Evolutionary conservation across 2,329 filamentous ascomycete species (phyloP).

Genomic region (Rosellinia necatrix): DNA sequence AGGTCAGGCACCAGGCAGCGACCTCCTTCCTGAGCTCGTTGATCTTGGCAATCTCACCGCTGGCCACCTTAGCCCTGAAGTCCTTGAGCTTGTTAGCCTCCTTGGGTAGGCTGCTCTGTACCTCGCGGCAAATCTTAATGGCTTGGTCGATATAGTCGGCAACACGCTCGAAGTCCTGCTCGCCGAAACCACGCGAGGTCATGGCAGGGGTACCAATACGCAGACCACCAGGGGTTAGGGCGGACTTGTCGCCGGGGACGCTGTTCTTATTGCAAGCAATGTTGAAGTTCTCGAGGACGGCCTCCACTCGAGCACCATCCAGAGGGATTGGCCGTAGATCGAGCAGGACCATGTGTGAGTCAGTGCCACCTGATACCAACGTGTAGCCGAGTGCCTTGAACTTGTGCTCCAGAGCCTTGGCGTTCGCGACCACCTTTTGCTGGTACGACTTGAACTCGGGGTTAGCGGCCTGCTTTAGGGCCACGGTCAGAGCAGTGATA

Average conservation of each 20-base stretch:
- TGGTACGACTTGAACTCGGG: slow-evolving; percentile 95
- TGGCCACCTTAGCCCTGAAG: slow-evolving; percentile 91
- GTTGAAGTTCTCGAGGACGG: slow-evolving; percentile 95
- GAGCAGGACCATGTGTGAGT: slow-evolving; percentile 96
- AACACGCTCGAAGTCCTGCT: slow-evolving; percentile 89
- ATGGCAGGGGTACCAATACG: slow-evolving; percentile 97
- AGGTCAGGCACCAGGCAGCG: slow-evolving; percentile 80
- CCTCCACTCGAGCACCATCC: slow-evolving; percentile 94
- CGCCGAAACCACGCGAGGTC: slow-evolving; percentile 92
- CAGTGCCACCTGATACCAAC: slow-evolving; percentile 92
- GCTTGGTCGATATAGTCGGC: slow-evolving; percentile 85
- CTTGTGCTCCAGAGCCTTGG: slow-evolving; percentile 84
- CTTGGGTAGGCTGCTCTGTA: slow-evolving; percentile 86
- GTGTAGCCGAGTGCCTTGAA: slow-evolving; percentile 90
- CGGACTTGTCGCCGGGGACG: slow-evolving; percentile 96
- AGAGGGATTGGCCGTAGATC: slow-evolving; percentile 87
- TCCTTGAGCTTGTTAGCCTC: slow-evolving; percentile 99
- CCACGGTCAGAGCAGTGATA: slow-evolving; percentile 94
- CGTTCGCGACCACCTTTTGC: slow-evolving; percentile 88
- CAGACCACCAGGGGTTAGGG: slow-evolving; percentile 90
- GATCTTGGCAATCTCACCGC: slow-evolving; percentile 80
- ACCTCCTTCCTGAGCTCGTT: slow-evolving; percentile 88
- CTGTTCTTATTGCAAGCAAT: slow-evolving; percentile 99
- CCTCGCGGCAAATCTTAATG: slow-evolving; percentile 87
- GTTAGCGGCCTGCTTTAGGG: slow-evolving; percentile 88